phyloP scores from a whole-genome alignment of 2,329 filamentous ascomycete genomes.

The Aspergillus texensis region DNA sequence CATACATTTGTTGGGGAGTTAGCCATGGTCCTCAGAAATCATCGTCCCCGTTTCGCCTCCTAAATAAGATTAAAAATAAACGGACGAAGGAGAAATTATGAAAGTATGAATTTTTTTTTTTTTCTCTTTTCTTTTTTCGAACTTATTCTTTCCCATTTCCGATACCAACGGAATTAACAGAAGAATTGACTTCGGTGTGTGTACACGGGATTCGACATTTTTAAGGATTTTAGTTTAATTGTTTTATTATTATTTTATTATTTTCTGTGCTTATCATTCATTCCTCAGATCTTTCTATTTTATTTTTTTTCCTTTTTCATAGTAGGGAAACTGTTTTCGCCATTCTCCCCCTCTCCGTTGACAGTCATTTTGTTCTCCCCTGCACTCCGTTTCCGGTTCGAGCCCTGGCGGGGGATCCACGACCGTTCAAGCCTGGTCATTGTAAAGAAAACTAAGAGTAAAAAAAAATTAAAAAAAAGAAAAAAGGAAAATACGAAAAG shows the following conservation, averaged over 20 bases:
- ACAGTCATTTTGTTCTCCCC: slow-evolving; percentile 29
- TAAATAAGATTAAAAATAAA: slow-evolving; percentile 9
- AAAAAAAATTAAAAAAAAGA: slow-evolving; percentile 7
- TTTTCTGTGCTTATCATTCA: background rate
- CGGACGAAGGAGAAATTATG: background rate
- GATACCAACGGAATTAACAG: background rate
- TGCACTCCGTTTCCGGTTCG: slow-evolving; percentile 38
- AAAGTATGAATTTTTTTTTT: background rate
- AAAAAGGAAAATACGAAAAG: slow-evolving; percentile 15
- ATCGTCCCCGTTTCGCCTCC: slow-evolving; percentile 5
- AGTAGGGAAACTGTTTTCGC: slow-evolving; percentile 16
- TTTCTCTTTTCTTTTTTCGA: slow-evolving; percentile 3
- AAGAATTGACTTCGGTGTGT: background rate
- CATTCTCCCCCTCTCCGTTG: slow-evolving; percentile 17
- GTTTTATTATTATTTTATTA: slow-evolving; percentile 3
- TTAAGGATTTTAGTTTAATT: slow-evolving; percentile 5
- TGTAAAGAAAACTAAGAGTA: slow-evolving; percentile 16
- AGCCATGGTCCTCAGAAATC: background rate
- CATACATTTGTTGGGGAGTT: background rate
- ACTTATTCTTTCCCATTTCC: slow-evolving; percentile 4
- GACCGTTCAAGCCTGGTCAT: slow-evolving; percentile 28
- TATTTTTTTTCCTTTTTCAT: slow-evolving; percentile 4
- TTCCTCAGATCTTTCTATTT: background rate
- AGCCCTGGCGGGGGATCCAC: slow-evolving; percentile 39
- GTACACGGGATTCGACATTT: background rate